These are phyloP conservation scores for Lipomyces yamanashiensis DNA, from an alignment of 805 yeast genomes.

Conservation along the genomic window DNA sequence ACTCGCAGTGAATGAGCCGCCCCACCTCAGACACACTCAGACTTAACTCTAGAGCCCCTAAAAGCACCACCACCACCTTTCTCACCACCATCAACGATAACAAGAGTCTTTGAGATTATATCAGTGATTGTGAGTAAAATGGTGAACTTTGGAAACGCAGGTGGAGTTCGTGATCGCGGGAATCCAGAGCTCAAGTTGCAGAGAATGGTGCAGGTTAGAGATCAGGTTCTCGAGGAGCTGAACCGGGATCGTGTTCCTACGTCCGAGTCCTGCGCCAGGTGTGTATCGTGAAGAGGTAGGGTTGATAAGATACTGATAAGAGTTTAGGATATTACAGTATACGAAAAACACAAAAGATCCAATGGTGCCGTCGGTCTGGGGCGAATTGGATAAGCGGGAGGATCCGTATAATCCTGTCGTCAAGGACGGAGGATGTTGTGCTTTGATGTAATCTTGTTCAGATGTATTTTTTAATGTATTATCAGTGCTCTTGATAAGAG, in stretches of 20 bases:
- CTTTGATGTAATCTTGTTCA: conserved; percentile 21
- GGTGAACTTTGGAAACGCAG: conserved; percentile 8
- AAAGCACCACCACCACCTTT: neutral
- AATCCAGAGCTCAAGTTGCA: conserved; percentile 16
- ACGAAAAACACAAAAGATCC: conserved; percentile 33
- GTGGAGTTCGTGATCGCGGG: conserved; percentile 16
- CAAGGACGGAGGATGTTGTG: conserved; percentile 24
- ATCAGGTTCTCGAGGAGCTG: conserved; percentile 20
- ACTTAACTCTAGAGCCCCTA: neutral
- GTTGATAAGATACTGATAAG: neutral
- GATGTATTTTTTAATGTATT: neutral
- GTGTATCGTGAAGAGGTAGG: neutral
- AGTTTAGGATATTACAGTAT: conserved; percentile 29
- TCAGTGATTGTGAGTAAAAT: neutral
- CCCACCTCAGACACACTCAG: neutral
- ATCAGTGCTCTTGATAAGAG: too few species aligned
- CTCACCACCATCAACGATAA: neutral
- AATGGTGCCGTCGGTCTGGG: conserved; percentile 37
- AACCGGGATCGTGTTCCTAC: conserved; percentile 22
- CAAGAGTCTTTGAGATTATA: too few species aligned
- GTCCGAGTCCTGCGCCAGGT: conserved; percentile 22
- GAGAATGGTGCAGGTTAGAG: conserved; percentile 15
- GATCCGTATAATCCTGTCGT: conserved; percentile 36
- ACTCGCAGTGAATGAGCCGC: neutral
- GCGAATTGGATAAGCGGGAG: conserved; percentile 30